Evolutionary conservation across 2,329 filamentous ascomycete species (phyloP).

Genomic region (Cytospora paraplurivora): DNA sequence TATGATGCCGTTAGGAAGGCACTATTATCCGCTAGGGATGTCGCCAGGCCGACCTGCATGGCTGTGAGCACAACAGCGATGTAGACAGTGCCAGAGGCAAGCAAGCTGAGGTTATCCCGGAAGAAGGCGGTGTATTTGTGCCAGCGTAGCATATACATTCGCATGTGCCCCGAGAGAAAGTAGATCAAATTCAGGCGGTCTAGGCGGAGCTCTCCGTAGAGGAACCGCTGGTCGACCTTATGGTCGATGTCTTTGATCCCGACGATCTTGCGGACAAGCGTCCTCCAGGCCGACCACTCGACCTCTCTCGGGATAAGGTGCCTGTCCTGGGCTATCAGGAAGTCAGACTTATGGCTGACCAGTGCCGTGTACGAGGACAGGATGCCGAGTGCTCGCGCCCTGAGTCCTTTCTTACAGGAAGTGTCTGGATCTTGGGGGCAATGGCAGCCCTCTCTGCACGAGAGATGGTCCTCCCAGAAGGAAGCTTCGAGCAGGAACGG

Average conservation of each 20-base stretch:
- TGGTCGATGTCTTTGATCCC: slow-evolving; percentile 35
- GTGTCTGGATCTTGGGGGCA: not conserved
- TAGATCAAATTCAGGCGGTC: slow-evolving; percentile 38
- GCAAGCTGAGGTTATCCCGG: slow-evolving; percentile 44
- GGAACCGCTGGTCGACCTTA: slow-evolving; percentile 38
- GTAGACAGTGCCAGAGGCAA: slow-evolving; percentile 45
- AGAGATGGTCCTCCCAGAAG: slow-evolving; percentile 36
- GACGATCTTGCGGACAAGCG: slow-evolving; percentile 33
- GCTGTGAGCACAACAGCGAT: slow-evolving; percentile 49
- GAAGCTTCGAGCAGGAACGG: slow-evolving; percentile 38
- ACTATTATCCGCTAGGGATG: slow-evolving; percentile 37
- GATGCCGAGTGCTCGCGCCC: slow-evolving; percentile 41
- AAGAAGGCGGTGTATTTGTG: slow-evolving; percentile 45
- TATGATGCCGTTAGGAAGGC: slow-evolving; percentile 48
- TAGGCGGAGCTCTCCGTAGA: slow-evolving; percentile 44
- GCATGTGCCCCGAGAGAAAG: slow-evolving; percentile 21
- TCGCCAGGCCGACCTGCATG: slow-evolving; percentile 52
- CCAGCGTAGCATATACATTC: slow-evolving; percentile 34
- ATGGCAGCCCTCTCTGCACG: slow-evolving; percentile 10
- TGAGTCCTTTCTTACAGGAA: slow-evolving; percentile 14
- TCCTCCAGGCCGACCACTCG: slow-evolving; percentile 44
- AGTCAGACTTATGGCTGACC: slow-evolving; percentile 43
- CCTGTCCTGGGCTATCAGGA: slow-evolving; percentile 40
- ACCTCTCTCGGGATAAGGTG: slow-evolving; percentile 41
- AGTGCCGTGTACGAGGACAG: slow-evolving; percentile 43